Evolutionary conservation across 257 asterid species (phyloP), one percentile per base, ranked within the genome.

Genomic region (Solanum clarkiae): DNA sequence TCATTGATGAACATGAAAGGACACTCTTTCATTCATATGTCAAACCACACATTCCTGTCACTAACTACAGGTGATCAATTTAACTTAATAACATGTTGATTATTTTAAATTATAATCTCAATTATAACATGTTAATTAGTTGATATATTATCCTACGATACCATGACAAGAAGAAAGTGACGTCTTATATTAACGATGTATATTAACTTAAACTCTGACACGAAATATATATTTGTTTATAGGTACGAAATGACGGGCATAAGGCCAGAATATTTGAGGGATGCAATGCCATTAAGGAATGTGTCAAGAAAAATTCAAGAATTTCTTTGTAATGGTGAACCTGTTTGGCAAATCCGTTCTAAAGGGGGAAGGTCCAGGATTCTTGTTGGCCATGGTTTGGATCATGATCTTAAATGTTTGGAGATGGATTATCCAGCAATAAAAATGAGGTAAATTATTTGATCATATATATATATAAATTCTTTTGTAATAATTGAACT

Each of bases 201-300:
- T 26, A 26, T 65, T 26, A 81, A 85, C 79, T 55, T 80, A 51
- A 54, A 84, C 7, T 60, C 7, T 84, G 22, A 40, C 49, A 32
- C 62, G 3, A 80, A 86, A 82, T 80, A 84, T 47, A 20, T 24
- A n/a, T 7, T 7, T 45, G 13, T 63, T 32, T 80, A 3, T 62
- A 95, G 98, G 97, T 94, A 93, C 77, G 98, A 96, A 77, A 93
- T 93, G 60, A 94, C 98, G 0, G 98, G 98, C 2, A 91, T 94
- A 84, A 83, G 98, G 18, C 91, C 94, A 55, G 98, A 94, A 85
- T 89, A 70, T 85, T 56, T 96, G 88, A 91, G 95, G 89, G 99
- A 96, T 56, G 99, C 98, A 7, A 91, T 88, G 92, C 94, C 97
- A 10, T 79, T 90, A 45, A 93, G 84, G 85, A 97, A 93, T 85